Base-by-base conservation (phyloP, 139 green algal species). In the Tetradesmus lagerheimii region DNA sequence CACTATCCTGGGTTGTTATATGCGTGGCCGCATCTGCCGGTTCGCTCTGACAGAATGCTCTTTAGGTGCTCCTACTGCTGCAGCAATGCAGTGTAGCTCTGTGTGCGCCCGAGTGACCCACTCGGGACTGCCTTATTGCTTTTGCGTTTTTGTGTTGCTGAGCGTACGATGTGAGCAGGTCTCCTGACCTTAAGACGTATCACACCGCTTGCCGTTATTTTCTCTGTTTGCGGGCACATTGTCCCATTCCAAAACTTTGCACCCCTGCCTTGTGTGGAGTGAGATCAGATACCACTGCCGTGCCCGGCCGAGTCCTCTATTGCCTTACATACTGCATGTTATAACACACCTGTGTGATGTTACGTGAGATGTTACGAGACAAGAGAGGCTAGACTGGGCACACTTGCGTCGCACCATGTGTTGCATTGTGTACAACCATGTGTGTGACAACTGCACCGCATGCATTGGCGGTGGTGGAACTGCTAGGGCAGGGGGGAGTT, bases 241-340 rank as follows among this genome's bases (percentile, higher is more conserved):
- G 57, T 71, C 57, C 14, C 57, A 71, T 71, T n/a, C 57, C 57
- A 71, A 71, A 71, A 66, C 53, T 31, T n/a, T 71, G 57, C 57
- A 71, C 57, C 57, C 57, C 57, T 71, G 57, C 57, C 57, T 71
- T 71, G 57, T 71, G 57, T 71, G 57, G 57, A 71, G 57, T 71
- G 57, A 71, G 57, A 71, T 31, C 9, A 18, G 31, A 9, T 1
- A 71, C 57, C 20, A 31, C 57, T 71, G 57, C 57, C 31, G 57
- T 71, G 57, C 57, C 57, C 57, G 31, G 57, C 23, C 57, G 16
- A 71, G 57, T n/a, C 57, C 57, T 71, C 20, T 6, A n/a, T 31
- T 31, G 23, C 23, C 23, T 71, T 31, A n/a, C 25, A 31, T 71
- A 20, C n/a, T 31, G 31, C 23, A 71, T n/a, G n/a, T n/a, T n/a